These are phyloP conservation scores for Niveomyces coronatus DNA, from an alignment of 2,329 filamentous ascomycete genomes.

Conservation along the genomic window DNA sequence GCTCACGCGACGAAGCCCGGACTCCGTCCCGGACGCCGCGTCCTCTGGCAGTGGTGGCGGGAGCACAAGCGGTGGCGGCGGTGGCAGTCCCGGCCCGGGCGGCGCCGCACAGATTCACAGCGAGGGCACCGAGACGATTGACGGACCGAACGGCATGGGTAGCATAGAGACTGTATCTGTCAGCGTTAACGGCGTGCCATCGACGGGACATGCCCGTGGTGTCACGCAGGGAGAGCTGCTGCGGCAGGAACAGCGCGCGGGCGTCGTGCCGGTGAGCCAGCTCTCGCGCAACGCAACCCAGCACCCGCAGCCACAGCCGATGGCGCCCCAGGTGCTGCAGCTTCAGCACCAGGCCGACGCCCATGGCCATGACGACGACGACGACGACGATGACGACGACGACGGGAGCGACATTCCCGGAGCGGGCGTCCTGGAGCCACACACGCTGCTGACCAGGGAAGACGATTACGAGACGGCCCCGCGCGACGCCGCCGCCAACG, in stretches of 20 bases:
- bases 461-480: background rate
- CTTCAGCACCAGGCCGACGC: conserved; percentile 4
- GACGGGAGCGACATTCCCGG: too few relatives aligned
- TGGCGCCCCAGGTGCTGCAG: conserved; percentile 8
- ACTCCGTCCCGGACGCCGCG: conserved; percentile 18
- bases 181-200: conserved; percentile 58
- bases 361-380: conserved; percentile 11
- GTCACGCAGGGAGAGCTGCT: conserved; percentile 78
- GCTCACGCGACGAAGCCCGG: conserved; percentile 42
- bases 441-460: background rate
- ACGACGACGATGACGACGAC: conserved; percentile 8
- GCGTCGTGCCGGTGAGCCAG: conserved; percentile 62
- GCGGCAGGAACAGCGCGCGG: conserved; percentile 76
- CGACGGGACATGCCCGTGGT: conserved; percentile 39
- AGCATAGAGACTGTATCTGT: conserved; percentile 74
- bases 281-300: conserved; percentile 34
- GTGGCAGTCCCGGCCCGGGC: conserved; percentile 10
- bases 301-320: conserved; percentile 11
- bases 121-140: conserved; percentile 69
- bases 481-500: conserved; percentile 11
- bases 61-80: conserved; percentile 4
- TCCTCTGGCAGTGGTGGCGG: conserved; percentile 5
- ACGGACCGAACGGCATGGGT: conserved; percentile 69
- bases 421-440: too few relatives aligned
- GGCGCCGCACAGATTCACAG: conserved; percentile 44